These are phyloP conservation scores for Ilyonectria mors-panacis DNA, from an alignment of 2,329 filamentous ascomycete species.

Conservation along the genomic window DNA sequence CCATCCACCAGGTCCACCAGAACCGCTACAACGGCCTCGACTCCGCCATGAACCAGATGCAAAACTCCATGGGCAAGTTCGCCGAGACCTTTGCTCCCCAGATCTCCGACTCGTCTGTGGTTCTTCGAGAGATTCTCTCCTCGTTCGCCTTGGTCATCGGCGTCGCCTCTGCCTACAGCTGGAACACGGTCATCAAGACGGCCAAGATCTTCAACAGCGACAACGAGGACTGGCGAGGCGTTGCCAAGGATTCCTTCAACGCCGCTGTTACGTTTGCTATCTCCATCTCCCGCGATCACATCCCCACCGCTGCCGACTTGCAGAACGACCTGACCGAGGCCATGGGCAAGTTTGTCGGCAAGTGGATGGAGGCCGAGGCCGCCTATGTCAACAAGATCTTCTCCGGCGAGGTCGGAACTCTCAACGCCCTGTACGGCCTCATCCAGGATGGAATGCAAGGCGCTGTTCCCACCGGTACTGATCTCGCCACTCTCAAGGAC, in stretches of 20 bases:
- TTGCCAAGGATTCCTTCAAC: slow-evolving; percentile 16
- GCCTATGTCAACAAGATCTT: slow-evolving; percentile 20
- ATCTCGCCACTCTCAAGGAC: slow-evolving; percentile 8
- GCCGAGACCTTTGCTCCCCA: slow-evolving; percentile 15
- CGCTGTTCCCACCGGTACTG: slow-evolving; percentile 2
- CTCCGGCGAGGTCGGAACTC: slow-evolving; percentile 1
- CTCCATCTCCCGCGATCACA: slow-evolving; percentile 15
- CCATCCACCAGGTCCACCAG: slow-evolving; percentile 16
- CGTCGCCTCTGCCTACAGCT: slow-evolving; percentile 13
- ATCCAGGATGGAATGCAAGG: slow-evolving; percentile 11
- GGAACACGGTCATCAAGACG: slow-evolving; percentile 18
- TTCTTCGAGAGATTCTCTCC: slow-evolving; percentile 11
- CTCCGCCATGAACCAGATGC: slow-evolving; percentile 17
- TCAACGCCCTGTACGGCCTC: slow-evolving; percentile 8
- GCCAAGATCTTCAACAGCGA: slow-evolving; percentile 11
- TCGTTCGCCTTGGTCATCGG: slow-evolving; percentile 13
- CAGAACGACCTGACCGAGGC: slow-evolving; percentile 13
- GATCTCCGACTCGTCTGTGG: not conserved
- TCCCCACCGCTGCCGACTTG: slow-evolving; percentile 6
- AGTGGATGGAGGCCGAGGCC: slow-evolving; percentile 12
- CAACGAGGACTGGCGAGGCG: slow-evolving; percentile 13
- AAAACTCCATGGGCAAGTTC: slow-evolving; percentile 9
- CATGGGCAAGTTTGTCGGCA: slow-evolving; percentile 17
- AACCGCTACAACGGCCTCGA: slow-evolving; percentile 18
- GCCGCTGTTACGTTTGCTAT: slow-evolving; percentile 13